Base-by-base conservation (phyloP, 1,284 basidiomycete genomes). In the Naganishia sp. region DNA sequence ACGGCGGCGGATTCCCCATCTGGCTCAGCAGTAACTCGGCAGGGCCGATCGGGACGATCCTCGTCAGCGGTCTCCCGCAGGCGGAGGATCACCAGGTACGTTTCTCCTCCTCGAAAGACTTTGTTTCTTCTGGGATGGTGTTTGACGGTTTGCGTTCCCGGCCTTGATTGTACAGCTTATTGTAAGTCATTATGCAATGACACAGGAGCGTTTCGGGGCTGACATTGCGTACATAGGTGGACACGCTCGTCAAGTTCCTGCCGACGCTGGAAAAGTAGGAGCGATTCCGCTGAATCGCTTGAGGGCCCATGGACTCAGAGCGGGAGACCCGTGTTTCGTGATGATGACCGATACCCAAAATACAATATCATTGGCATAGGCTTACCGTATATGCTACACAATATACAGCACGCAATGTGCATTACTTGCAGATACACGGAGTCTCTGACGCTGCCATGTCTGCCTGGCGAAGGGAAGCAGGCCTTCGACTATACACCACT, bases 1-100 rank as follows among this genome's bases (percentile, higher is more conserved):
- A 78, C 55, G 79, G 79, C 4, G 79, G 79, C 15, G 77, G 75
- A 70, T 79, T 76, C 71, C 79, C 78, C 2, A 72, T 80, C 63
- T 79, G 75, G 74, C 70, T 80, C 49, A 71, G 70, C 36, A 71
- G 69, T 48, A 68, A 68, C 63, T 69, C 69, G 21, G 70, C 71
- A 0, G 72, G 71, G 7, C 78, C 79, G 13, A 71, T 80, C 31
- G 79, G 77, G 9, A 75, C 73, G 39, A 78, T 81, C 42, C 71
- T 78, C 50, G 79, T 81, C 7, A 78, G 77, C n/a, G 79, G 79
- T 7, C 71, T 80, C 48, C 74, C 75, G 5, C 78, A 80, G 65
- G 71, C 75, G 28, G 73, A 76, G 55, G 79, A 80, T 65, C 79
- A 80, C 68, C 78, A 79, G 73, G 72, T 76, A 49, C 55, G 71